Percentiles rank a stretch among this genome's conserved stretches.
phyloP scores from a whole-genome alignment of 2,329 filamentous ascomycete species.

The Chrysosporium keratinophilum region DNA sequence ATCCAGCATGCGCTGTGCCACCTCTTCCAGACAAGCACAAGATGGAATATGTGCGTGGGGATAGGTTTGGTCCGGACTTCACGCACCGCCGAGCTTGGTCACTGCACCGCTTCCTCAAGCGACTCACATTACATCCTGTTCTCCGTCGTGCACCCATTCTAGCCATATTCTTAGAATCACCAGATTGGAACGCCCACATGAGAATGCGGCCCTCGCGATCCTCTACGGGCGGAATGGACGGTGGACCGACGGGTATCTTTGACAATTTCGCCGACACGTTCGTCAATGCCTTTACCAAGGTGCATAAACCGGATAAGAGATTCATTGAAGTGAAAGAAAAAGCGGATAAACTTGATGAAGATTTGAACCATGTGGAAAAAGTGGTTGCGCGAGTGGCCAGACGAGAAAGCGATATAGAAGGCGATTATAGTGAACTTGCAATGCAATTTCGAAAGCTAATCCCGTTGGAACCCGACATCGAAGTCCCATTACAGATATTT shows the following conservation, averaged over 20 bases:
- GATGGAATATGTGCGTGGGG: conserved; percentile 95
- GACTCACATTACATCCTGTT: conserved; percentile 77
- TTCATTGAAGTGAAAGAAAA: conserved; percentile 91
- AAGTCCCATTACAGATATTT: conserved; percentile 72
- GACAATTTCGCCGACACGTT: conserved; percentile 94
- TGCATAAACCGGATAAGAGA: conserved; percentile 86
- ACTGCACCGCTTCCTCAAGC: conserved; percentile 78
- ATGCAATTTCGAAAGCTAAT: conserved; percentile 93
- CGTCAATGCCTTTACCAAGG: conserved; percentile 93
- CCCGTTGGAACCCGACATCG: conserved; percentile 75
- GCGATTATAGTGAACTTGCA: conserved; percentile 78
- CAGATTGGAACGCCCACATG: conserved; percentile 97
- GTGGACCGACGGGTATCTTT: conserved; percentile 58
- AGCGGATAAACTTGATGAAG: conserved; percentile 87
- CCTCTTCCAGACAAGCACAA: conserved; percentile 97
- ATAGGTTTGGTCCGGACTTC: conserved; percentile 90
- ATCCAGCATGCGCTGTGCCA: conserved; percentile 82
- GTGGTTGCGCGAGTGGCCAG: conserved; percentile 85
- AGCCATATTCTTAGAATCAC: conserved; percentile 80
- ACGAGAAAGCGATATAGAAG: conserved; percentile 75
- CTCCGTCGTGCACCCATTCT: conserved; percentile 73
- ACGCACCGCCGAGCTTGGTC: conserved; percentile 80
- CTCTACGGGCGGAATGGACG: conserved; percentile 39
- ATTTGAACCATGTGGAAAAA: conserved; percentile 86
- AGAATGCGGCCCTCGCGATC: conserved; percentile 60